These are phyloP conservation scores for Entomortierella lignicola DNA, from an alignment of 192 early-diverging fungal genomes.

Conservation along the genomic window DNA sequence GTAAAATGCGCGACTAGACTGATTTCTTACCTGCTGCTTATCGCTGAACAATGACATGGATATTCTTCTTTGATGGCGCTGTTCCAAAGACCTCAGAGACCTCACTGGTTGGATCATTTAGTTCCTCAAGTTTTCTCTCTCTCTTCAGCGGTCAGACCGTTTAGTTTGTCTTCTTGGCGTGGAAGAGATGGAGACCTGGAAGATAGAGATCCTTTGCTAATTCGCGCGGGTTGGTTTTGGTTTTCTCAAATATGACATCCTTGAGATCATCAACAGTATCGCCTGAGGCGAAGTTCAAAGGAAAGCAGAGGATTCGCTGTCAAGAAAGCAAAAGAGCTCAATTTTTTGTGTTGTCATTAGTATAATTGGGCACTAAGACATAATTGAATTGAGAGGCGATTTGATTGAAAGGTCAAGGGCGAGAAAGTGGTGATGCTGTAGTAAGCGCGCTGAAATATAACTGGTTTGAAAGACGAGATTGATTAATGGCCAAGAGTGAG, in stretches of 20 bases:
- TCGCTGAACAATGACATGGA: conserved; percentile 5
- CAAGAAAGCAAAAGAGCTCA: conserved; percentile 1
- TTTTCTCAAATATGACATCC: background rate
- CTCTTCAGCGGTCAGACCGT: background rate
- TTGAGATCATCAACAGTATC: background rate
- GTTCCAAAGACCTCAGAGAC: conserved; percentile 2
- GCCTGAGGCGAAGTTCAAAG: background rate
- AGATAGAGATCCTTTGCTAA: background rate
- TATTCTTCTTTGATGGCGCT: background rate
- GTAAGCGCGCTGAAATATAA: too few relatives aligned
- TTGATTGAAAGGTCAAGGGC: too few relatives aligned
- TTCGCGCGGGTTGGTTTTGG: background rate
- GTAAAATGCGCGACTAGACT: too few relatives aligned
- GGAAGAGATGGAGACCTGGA: background rate
- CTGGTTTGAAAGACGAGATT: too few relatives aligned
- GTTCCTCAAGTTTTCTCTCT: background rate
- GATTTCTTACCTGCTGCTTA: background rate
- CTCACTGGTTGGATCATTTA: background rate
- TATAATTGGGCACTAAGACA: too few relatives aligned
- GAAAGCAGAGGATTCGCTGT: background rate
- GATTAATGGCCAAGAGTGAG: too few relatives aligned
- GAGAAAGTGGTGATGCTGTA: too few relatives aligned
- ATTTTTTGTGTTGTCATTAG: too few relatives aligned
- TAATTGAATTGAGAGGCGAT: too few relatives aligned
- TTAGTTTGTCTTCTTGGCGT: background rate